Conservation (phyloP, 2,329 filamentous ascomycete genomes). For the Xylaria digitata region DNA sequence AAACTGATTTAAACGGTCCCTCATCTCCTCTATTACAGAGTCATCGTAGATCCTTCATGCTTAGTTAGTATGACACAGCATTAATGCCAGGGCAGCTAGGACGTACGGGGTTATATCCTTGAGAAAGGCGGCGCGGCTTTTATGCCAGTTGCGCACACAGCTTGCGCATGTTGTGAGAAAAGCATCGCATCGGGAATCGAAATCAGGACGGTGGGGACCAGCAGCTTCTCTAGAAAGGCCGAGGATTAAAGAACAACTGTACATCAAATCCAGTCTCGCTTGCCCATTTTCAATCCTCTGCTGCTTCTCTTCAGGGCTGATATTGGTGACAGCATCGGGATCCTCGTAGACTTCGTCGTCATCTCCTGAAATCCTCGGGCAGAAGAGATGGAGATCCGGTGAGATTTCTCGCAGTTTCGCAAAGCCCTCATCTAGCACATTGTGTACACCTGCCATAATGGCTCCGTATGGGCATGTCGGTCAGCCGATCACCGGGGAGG, state of each 20-base stretch:
- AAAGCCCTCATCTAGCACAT: slow-evolving; percentile 46
- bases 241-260: slow-evolving; percentile 75
- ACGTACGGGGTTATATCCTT: slow-evolving; percentile 70
- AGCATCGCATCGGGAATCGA: slow-evolving; percentile 66
- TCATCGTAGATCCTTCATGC: slow-evolving; percentile 55
- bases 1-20: slow-evolving; percentile 66
- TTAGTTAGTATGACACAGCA: slow-evolving; percentile 26
- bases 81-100: neutral
- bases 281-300: slow-evolving; percentile 66
- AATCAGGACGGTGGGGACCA: slow-evolving; percentile 69
- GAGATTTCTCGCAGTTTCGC: slow-evolving; percentile 42
- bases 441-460: slow-evolving; percentile 46
- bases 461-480: slow-evolving; percentile 42
- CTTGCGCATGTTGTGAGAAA: slow-evolving; percentile 73
- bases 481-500: neutral
- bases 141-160: slow-evolving; percentile 81
- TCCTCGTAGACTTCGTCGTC: slow-evolving; percentile 74
- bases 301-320: slow-evolving; percentile 63
- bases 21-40: slow-evolving; percentile 62
- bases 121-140: slow-evolving; percentile 71
- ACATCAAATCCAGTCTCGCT: slow-evolving; percentile 69
- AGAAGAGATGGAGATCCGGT: slow-evolving; percentile 68
- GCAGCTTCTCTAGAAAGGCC: slow-evolving; percentile 72
- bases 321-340: slow-evolving; percentile 57
- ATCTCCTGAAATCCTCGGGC: slow-evolving; percentile 71